Evolutionary conservation across 352 stramenopile species (phyloP), one percentile per base, ranked within the genome.

Genomic region (Aphanomyces cochlioides): DNA sequence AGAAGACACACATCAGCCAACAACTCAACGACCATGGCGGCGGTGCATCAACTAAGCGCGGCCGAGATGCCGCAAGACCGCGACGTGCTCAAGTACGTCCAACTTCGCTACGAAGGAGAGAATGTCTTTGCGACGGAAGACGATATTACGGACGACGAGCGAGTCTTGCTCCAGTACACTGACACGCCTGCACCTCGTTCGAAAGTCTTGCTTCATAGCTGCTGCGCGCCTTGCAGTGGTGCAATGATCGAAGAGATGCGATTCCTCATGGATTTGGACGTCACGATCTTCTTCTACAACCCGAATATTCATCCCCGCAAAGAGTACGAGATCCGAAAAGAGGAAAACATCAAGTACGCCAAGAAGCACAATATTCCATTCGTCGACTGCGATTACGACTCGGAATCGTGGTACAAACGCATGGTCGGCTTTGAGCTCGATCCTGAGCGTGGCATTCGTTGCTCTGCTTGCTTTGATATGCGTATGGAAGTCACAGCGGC

Each of bases 231-330:
- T 0, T 82, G 79, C 47, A 78, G 66, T 38, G 79, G 79, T 7
- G 79, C 79, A 3, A 86, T 86, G 79, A 73, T 86, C n/a, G 76
- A 84, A 67, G 78, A 86, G 67, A 86, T 86, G 79, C 53, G 68
- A 12, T 66, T 77, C 38, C 37, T 65, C n/a, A 50, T 79, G 39
- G 72, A 76, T 38, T 34, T 67, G 5, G 60, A 79, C 56, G 73
- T 87, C 4, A 80, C 78, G 6, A 75, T 87, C n/a, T 83, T 87
- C 66, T 87, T 87, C 56, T 87, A 87, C 72, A 87, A 87, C 74
- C 79, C 79, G 3, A 87, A 87, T 56, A 87, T 87, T 61, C 79
- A 87, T 68, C 79, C 79, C 10, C 60, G 66, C 8, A 58, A 68
- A 34, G 79, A 87, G 69, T 87, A 87, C 67, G 74, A 82, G 66